Evolutionary conservation across 805 yeast species (phyloP).

Genomic region (Starmerella apicola): DNA sequence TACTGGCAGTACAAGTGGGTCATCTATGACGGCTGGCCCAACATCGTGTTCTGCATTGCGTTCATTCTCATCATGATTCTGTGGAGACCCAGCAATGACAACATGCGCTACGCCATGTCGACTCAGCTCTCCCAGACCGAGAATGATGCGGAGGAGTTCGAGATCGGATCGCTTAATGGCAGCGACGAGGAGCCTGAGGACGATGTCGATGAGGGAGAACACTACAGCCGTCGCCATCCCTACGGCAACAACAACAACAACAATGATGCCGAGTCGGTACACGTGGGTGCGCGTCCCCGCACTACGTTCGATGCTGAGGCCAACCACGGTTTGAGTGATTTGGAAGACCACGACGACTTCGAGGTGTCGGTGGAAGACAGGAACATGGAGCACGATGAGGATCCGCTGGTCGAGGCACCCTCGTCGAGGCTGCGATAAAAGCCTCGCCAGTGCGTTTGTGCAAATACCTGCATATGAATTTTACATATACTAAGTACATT

Average conservation of each 20-base stretch:
- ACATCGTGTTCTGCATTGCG: conserved; percentile 70
- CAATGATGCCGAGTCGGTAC: conserved; percentile 1
- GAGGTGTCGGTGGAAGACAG: conserved; percentile 13
- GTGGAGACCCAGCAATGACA: conserved; percentile 97
- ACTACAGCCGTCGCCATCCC: conserved; percentile 1
- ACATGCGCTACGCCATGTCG: conserved; percentile 87
- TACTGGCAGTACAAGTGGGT: conserved; percentile 91
- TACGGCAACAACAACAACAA: conserved; percentile 1
- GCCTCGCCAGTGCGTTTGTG: too few species aligned
- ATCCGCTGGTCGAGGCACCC: conserved; percentile 20
- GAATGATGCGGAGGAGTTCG: conserved; percentile 52
- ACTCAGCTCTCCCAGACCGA: conserved; percentile 77
- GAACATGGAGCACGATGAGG: conserved; percentile 13
- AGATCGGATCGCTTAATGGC: conserved; percentile 41
- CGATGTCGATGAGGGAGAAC: conserved; percentile 1
- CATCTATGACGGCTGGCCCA: conserved; percentile 87
- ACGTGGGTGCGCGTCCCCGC: conserved; percentile 10
- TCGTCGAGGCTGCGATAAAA: too few species aligned
- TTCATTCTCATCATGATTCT: conserved; percentile 75
- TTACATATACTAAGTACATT: too few species aligned
- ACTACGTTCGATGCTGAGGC: conserved; percentile 17
- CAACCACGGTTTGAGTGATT: conserved; percentile 18
- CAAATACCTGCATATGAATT: too few species aligned
- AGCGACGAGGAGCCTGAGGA: conserved; percentile 29
- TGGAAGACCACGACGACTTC: conserved; percentile 19